Conservation (phyloP, 2,329 filamentous ascomycete genomes). For the Dryadomyces quercivorus region DNA sequence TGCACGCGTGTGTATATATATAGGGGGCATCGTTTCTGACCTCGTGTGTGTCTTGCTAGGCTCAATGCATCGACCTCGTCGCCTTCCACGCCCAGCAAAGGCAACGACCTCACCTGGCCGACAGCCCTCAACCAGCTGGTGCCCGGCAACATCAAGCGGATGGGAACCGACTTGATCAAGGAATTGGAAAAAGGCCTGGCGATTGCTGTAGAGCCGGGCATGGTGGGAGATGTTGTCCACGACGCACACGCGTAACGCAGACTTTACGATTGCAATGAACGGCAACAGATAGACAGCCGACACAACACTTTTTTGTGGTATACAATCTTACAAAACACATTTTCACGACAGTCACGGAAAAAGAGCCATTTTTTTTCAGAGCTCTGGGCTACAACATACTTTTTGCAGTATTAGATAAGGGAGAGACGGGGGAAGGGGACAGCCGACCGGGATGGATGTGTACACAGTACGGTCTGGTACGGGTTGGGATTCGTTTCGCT, state of each 20-base stretch:
- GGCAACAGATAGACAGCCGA: background rate
- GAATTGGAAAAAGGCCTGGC: slow-evolving; percentile 79
- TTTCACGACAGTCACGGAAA: background rate
- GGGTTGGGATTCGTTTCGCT: background rate
- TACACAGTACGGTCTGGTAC: background rate
- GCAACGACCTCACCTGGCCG: slow-evolving; percentile 47
- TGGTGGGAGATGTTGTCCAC: slow-evolving; percentile 2
- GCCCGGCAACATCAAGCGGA: slow-evolving; percentile 67
- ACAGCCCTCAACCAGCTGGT: slow-evolving; percentile 59
- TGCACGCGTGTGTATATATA: background rate
- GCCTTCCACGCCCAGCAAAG: slow-evolving; percentile 21
- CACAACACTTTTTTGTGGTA: background rate
- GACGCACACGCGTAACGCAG: background rate
- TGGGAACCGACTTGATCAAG: slow-evolving; percentile 74
- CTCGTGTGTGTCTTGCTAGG: background rate
- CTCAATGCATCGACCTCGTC: slow-evolving; percentile 4
- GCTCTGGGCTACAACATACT: background rate
- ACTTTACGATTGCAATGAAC: background rate
- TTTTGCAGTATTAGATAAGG: background rate
- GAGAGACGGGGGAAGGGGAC: background rate
- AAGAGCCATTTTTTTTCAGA: background rate
- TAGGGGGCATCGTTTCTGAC: background rate
- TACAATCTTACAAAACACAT: background rate
- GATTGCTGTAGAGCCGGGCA: slow-evolving; percentile 24
- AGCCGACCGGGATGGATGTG: background rate